Percentiles rank a stretch among this genome's conserved stretches.
Conservation (phyloP, 192 early-diverging fungal species). For the Spizellomyces sp. region DNA sequence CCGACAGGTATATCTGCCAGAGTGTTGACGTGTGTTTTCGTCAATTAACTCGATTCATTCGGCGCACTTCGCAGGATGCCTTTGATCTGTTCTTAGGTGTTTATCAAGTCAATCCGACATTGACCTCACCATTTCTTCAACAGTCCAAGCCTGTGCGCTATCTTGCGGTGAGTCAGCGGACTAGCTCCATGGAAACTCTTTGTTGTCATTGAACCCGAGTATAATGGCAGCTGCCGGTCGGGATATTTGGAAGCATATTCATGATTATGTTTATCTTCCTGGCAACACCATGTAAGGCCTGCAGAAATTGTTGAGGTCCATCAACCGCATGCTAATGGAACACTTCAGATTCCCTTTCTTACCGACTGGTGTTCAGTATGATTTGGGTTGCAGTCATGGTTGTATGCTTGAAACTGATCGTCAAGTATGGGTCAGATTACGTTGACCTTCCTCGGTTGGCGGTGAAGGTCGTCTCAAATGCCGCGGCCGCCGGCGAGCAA, state of each 20-base stretch:
- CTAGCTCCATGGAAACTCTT: neutral
- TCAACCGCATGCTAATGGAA: neutral
- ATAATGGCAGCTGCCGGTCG: conserved; percentile 28
- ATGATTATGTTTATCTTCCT: conserved; percentile 41
- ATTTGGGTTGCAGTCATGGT: conserved; percentile 26
- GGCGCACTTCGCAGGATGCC: conserved; percentile 60
- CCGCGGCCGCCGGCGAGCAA: conserved; percentile 5
- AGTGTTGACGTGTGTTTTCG: neutral
- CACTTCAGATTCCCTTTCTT: conserved; percentile 31
- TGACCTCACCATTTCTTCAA: conserved; percentile 31
- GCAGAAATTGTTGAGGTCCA: conserved; percentile 3
- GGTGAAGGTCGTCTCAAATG: conserved; percentile 16
- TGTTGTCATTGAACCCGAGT: neutral
- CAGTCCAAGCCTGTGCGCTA: conserved; percentile 19
- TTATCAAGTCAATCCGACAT: conserved; percentile 42
- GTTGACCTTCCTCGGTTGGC: conserved; percentile 46
- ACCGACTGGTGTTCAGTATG: conserved; percentile 16
- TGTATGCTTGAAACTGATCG: conserved; percentile 28
- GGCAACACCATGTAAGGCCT: conserved; percentile 32
- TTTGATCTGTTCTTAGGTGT: conserved; percentile 86
- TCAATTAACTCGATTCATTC: neutral
- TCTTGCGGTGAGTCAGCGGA: conserved; percentile 20
- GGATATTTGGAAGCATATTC: conserved; percentile 24
- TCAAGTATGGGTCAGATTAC: conserved; percentile 47
- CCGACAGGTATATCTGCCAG: conserved; percentile 60